Percentiles rank a stretch among this genome's conserved stretches.
Evolutionary conservation across 495 filamentous ascomycete species (phyloP).

Genomic region (Hypoxylon intermedium): DNA sequence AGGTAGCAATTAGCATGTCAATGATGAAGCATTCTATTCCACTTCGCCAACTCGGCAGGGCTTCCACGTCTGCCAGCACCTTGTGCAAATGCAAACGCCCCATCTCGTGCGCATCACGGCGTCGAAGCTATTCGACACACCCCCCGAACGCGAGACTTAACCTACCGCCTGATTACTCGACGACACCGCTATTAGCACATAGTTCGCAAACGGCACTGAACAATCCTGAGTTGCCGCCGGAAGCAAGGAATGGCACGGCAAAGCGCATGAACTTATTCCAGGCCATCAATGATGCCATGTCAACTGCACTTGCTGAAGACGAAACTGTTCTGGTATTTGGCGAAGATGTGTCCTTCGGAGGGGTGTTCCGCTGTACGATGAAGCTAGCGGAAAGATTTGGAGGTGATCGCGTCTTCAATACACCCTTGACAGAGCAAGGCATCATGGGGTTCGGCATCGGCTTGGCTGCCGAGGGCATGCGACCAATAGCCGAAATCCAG

Average conservation of each 20-base stretch:
- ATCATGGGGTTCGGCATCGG: conserved; percentile 95
- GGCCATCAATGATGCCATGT: conserved; percentile 87
- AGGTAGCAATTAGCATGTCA: conserved; percentile 13
- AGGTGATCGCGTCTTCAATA: conserved; percentile 92
- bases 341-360: conserved; percentile 96
- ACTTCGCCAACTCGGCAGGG: conserved; percentile 29
- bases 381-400: conserved; percentile 88
- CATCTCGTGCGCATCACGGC: conserved; percentile 1
- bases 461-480: conserved; percentile 87
- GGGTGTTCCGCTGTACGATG: conserved; percentile 95
- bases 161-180: conserved; percentile 85
- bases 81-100: conserved; percentile 11
- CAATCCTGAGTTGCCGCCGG: conserved; percentile 67
- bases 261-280: conserved; percentile 91
- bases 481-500: conserved; percentile 93
- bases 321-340: conserved; percentile 90
- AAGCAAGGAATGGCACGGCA: conserved; percentile 71
- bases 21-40: conserved; percentile 28
- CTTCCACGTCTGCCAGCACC: conserved; percentile 10
- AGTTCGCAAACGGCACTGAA: conserved; percentile 71
- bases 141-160: conserved; percentile 72
- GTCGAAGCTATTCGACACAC: conserved; percentile 54
- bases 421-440: conserved; percentile 91
- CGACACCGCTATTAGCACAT: conserved; percentile 81
- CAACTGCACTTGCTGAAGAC: conserved; percentile 80